A percentile compares a stretch with the other conserved stretches of the same genome.
These are phyloP conservation scores for Mycena rebaudengoi DNA, from an alignment of 768 basidiomycete species.

Conservation along the genomic window DNA sequence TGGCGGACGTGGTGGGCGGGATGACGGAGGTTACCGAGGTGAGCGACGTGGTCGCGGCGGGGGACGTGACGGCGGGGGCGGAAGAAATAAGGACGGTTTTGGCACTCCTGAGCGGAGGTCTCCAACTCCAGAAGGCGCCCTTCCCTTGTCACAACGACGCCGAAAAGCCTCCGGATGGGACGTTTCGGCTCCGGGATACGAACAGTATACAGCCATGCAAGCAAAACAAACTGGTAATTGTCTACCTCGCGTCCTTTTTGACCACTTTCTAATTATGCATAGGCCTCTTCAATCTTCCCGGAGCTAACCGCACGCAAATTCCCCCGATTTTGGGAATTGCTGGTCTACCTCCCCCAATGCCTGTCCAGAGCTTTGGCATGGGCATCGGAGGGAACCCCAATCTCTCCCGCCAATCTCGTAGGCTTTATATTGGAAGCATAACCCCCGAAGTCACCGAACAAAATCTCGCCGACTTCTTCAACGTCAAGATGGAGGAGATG, in stretches of 20 bases:
- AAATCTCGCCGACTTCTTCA: constrained; percentile 94
- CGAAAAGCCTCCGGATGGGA: constrained; percentile 96
- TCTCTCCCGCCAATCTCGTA: constrained; percentile 89
- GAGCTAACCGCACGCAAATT: constrained; percentile 89
- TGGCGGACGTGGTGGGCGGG: constrained; percentile 45
- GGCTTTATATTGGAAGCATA: constrained; percentile 97
- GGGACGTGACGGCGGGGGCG: constrained; percentile 40
- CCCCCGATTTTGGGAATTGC: constrained; percentile 84
- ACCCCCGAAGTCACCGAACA: constrained; percentile 95
- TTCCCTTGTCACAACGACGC: constrained; percentile 85
- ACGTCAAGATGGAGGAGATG: constrained; percentile 94
- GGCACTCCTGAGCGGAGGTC: constrained; percentile 84
- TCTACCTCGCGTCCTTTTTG: not conserved
- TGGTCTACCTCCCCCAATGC: constrained; percentile 83
- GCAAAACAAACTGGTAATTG: constrained; percentile 95
- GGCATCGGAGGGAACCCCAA: constrained; percentile 89
- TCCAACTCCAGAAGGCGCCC: constrained; percentile 88
- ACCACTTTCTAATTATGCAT: constrained; percentile 18
- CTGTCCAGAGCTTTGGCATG: constrained; percentile 87
- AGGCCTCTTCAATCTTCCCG: constrained; percentile 97
- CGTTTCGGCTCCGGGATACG: constrained; percentile 94
- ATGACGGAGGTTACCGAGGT: constrained; percentile 47
- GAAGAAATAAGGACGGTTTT: constrained; percentile 61
- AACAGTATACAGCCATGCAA: constrained; percentile 93
- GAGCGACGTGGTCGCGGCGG: constrained; percentile 48